phyloP scores from a whole-genome alignment of 495 filamentous ascomycete genomes.

The Aspergillus bertholletiae region DNA sequence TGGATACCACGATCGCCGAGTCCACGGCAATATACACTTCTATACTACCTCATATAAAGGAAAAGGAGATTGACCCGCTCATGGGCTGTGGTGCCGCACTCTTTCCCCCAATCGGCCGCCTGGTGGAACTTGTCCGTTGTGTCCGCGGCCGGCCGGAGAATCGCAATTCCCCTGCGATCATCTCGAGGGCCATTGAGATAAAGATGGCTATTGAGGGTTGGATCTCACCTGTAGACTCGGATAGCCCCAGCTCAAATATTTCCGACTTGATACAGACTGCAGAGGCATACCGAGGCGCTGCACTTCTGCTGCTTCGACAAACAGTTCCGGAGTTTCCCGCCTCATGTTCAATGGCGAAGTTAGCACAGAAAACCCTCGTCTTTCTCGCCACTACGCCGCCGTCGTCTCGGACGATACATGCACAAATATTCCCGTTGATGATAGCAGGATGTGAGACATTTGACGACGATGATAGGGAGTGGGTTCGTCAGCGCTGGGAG shows the following conservation, averaged over 20 bases:
- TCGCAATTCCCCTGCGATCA: not conserved
- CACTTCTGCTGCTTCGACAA: not conserved
- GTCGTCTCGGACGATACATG: not conserved
- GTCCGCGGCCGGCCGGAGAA: not conserved
- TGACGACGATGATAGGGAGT: not conserved
- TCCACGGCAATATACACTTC: not conserved
- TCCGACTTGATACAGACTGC: not conserved
- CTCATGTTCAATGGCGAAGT: not conserved
- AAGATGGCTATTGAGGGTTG: not conserved
- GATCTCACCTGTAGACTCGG: not conserved
- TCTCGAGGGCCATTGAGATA: not conserved
- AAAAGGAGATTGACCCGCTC: not conserved
- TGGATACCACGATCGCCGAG: not conserved
- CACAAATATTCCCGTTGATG: not conserved
- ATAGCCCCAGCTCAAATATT: not conserved
- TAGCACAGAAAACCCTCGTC: not conserved
- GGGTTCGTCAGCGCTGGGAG: not conserved
- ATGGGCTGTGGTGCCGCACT: not conserved
- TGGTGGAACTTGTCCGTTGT: not conserved
- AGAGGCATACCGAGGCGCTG: not conserved
- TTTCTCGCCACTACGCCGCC: not conserved
- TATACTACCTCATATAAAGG: not conserved
- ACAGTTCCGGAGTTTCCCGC: not conserved
- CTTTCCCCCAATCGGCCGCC: not conserved
- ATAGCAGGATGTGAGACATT: not conserved